Percentiles rank a stretch among this genome's conserved stretches.
These are phyloP conservation scores for Boletus reticuloceps DNA, from an alignment of 768 basidiomycete species.

Conservation along the genomic window DNA sequence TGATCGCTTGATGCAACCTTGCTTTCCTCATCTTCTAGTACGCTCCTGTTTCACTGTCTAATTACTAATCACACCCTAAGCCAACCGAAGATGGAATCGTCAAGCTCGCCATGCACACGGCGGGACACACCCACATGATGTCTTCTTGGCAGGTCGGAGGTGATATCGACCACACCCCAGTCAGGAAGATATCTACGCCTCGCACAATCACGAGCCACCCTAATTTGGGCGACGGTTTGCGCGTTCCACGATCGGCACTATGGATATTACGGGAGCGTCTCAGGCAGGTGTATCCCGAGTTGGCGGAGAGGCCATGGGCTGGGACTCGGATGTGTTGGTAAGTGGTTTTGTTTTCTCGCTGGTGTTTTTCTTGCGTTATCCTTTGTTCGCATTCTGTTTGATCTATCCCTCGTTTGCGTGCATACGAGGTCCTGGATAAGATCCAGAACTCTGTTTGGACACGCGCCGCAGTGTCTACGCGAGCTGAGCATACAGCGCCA, in stretches of 20 bases:
- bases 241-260: slow-evolving; percentile 62
- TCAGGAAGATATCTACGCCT: slow-evolving; percentile 61
- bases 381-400: neutral
- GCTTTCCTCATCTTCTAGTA: too few relatives aligned
- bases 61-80: slow-evolving; percentile 35
- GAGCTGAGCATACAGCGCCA: neutral
- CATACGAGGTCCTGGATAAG: neutral
- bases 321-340: slow-evolving; percentile 88
- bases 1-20: too few relatives aligned
- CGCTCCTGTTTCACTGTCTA: neutral
- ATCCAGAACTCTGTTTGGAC: neutral
- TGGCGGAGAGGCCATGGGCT: slow-evolving; percentile 69
- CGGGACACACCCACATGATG: slow-evolving; percentile 59
- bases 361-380: neutral
- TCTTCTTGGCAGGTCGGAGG: neutral
- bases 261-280: slow-evolving; percentile 51
- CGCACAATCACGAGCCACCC: slow-evolving; percentile 68
- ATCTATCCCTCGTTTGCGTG: neutral
- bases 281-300: slow-evolving; percentile 65
- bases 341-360: slow-evolving; percentile 18
- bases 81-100: slow-evolving; percentile 67
- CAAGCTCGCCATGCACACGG: slow-evolving; percentile 75
- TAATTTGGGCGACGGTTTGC: slow-evolving; percentile 46
- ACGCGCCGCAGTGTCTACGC: neutral
- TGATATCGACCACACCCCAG: slow-evolving; percentile 3